These are phyloP conservation scores for Xylariaceae sp. DNA, from an alignment of 2,329 filamentous ascomycete genomes.

Conservation along the genomic window DNA sequence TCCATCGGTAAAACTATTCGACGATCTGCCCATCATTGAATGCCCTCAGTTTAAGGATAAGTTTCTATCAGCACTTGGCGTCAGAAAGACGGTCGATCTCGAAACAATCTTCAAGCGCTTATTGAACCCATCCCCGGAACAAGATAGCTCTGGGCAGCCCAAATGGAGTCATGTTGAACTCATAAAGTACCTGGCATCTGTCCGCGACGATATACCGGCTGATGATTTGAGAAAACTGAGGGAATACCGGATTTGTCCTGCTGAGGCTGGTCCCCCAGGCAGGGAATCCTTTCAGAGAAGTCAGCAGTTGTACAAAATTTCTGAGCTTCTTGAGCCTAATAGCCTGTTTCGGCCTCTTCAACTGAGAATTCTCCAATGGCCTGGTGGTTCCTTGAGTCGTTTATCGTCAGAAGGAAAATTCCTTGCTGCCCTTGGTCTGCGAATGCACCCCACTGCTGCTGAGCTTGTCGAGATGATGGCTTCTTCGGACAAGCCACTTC, in stretches of 20 bases:
- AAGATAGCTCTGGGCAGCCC: conserved; percentile 46
- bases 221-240: conserved; percentile 76
- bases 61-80: conserved; percentile 74
- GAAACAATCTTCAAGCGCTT: conserved; percentile 89
- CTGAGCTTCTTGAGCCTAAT: conserved; percentile 76
- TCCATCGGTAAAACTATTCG: conserved; percentile 86
- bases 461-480: conserved; percentile 78
- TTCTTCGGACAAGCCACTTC: conserved; percentile 51
- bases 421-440: conserved; percentile 66
- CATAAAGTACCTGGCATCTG: conserved; percentile 88
- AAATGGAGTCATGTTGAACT: conserved; percentile 92
- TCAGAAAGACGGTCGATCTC: conserved; percentile 91
- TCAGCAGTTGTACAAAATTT: conserved; percentile 60
- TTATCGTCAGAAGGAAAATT: conserved; percentile 69
- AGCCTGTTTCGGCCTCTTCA: conserved; percentile 62
- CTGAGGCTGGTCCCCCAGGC: conserved; percentile 57
- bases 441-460: conserved; percentile 61
- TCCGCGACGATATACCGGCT: conserved; percentile 78
- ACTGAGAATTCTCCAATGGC: conserved; percentile 78
- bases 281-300: conserved; percentile 50
- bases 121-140: conserved; percentile 54
- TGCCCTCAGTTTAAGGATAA: conserved; percentile 84
- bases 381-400: conserved; percentile 61
- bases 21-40: conserved; percentile 80
- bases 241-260: conserved; percentile 75